phyloP scores from a whole-genome alignment of 805 yeast species.

The Candida corydali region DNA sequence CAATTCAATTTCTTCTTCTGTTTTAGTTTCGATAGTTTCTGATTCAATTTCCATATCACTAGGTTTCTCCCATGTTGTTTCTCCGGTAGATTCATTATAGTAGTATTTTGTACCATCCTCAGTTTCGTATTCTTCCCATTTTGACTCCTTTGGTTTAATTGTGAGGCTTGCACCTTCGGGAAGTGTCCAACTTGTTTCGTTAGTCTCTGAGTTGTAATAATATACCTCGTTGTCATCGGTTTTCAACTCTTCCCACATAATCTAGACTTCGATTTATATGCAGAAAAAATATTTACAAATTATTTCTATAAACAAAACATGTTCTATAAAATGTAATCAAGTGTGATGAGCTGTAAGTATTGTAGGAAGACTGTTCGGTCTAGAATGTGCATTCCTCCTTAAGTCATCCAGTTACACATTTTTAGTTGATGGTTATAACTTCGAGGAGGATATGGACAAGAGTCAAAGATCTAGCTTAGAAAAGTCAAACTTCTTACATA shows the following conservation, averaged over 20 bases:
- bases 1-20: slow-evolving; percentile 10
- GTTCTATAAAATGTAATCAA: no score
- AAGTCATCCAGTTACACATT: no score
- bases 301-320: no score
- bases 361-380: no score
- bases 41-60: slow-evolving; percentile 32
- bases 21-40: neutral
- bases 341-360: no score
- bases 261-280: neutral
- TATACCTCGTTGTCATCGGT: slow-evolving; percentile 68
- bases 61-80: slow-evolving; percentile 83
- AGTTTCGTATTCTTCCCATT: slow-evolving; percentile 44
- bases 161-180: slow-evolving; percentile 47
- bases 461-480: no score
- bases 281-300: neutral
- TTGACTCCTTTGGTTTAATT: neutral
- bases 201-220: slow-evolving; percentile 63
- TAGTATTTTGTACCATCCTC: slow-evolving; percentile 64
- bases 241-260: slow-evolving; percentile 58
- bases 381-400: no score
- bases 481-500: no score
- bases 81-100: slow-evolving; percentile 58
- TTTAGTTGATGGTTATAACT: no score
- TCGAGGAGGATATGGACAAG: no score
- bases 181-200: slow-evolving; percentile 76